A percentile compares a stretch with the other conserved stretches of the same genome.
phyloP scores from a whole-genome alignment of 2,329 filamentous ascomycete species.

The Escovopsis weberi region DNA sequence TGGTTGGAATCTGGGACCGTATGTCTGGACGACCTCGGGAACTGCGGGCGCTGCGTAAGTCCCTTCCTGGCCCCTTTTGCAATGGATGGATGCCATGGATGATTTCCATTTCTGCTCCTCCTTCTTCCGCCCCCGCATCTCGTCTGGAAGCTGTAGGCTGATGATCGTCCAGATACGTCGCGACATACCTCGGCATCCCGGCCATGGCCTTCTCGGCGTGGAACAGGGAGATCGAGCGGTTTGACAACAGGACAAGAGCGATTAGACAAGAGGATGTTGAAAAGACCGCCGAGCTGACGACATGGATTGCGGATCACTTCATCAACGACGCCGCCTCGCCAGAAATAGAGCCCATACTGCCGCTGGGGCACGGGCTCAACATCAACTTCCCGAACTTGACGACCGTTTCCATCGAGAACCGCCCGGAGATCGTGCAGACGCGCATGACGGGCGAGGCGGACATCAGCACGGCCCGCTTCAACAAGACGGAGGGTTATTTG shows the following conservation, averaged over 20 bases:
- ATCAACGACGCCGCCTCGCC: conserved; percentile 19
- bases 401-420: no score
- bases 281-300: conserved; percentile 24
- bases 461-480: conserved; percentile 28
- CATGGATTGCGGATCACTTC: conserved; percentile 29
- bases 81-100: no score
- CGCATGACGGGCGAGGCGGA: conserved; percentile 34
- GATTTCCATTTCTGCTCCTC: not conserved
- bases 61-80: no score
- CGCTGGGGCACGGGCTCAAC: conserved; percentile 34
- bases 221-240: conserved; percentile 18
- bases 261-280: no score
- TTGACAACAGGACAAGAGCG: no score
- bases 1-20: conserved; percentile 37
- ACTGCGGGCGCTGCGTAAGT: conserved; percentile 29
- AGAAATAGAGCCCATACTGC: conserved; percentile 20
- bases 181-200: conserved; percentile 32
- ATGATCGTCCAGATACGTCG: conserved; percentile 25
- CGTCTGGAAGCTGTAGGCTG: not conserved
- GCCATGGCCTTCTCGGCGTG: conserved; percentile 33
- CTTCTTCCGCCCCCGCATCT: no score
- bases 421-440: conserved; percentile 29
- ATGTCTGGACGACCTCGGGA: conserved; percentile 37
- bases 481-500: conserved; percentile 24
- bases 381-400: conserved; percentile 29